phyloP scores from a whole-genome alignment of 345 rosid species.

The Euphorbia lathyris region DNA sequence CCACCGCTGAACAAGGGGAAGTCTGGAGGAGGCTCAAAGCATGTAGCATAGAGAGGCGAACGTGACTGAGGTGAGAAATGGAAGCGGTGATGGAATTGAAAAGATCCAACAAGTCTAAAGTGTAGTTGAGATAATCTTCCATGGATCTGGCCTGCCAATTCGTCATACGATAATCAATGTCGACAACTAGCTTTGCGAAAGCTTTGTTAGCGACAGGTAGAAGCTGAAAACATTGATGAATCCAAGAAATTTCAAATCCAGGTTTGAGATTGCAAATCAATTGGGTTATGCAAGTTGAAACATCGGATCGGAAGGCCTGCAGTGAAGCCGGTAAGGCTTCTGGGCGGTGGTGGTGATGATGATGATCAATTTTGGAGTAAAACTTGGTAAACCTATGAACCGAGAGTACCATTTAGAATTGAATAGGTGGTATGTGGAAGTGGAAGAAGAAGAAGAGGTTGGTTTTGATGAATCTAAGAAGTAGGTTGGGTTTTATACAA shows the following conservation, averaged over 20 bases:
- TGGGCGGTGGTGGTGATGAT: constrained; percentile 18
- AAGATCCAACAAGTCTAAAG: constrained; percentile 44
- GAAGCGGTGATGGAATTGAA: constrained; percentile 42
- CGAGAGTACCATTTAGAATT: constrained; percentile 36
- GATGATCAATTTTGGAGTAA: constrained; percentile 45
- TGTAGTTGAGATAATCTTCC: constrained; percentile 47
- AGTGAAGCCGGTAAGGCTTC: constrained; percentile 36
- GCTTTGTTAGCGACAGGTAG: constrained; percentile 42
- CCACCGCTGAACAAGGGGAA: constrained; percentile 37
- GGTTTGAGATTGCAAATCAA: constrained; percentile 25
- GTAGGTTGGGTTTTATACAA: constrained; percentile 14
- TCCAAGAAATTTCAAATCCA: constrained; percentile 34
- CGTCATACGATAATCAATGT: constrained; percentile 43
- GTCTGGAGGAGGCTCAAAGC: constrained; percentile 39
- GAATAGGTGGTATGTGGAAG: background rate
- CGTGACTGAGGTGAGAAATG: constrained; percentile 43
- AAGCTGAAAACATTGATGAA: constrained; percentile 41
- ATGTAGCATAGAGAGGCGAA: constrained; percentile 41
- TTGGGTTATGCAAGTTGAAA: constrained; percentile 29
- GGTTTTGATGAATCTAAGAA: background rate
- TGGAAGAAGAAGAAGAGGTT: background rate
- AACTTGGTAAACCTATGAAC: constrained; percentile 35
- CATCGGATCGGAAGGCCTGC: constrained; percentile 33
- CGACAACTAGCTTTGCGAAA: constrained; percentile 47
- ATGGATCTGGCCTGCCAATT: constrained; percentile 39